Percentiles rank a stretch among this genome's conserved stretches.
Conservation (phyloP, 1,284 basidiomycete species). For the Rugosomyces carneus region DNA sequence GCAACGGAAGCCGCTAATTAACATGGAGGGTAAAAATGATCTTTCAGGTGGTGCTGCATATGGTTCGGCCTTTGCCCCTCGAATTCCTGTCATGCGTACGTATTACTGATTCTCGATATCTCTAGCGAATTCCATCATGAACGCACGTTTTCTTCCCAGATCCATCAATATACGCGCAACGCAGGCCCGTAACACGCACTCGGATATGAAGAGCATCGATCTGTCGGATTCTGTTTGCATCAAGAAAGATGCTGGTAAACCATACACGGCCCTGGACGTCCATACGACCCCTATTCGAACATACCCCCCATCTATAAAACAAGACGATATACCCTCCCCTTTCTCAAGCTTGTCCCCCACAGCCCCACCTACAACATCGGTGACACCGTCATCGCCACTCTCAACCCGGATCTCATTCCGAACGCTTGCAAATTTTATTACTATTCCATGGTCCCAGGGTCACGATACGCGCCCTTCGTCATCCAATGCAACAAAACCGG, state of each 20-base stretch:
- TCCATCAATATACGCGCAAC: slow-evolving; percentile 23
- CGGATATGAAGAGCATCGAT: slow-evolving; percentile 32
- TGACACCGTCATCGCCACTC: slow-evolving; percentile 37
- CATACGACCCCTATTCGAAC: slow-evolving; percentile 17
- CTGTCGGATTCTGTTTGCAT: slow-evolving; percentile 21
- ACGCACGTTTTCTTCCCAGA: slow-evolving; percentile 31
- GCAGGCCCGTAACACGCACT: slow-evolving; percentile 18
- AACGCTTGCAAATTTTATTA: slow-evolving; percentile 53
- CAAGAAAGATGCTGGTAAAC: slow-evolving; percentile 3
- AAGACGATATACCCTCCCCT: slow-evolving; percentile 4
- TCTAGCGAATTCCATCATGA: slow-evolving; percentile 32
- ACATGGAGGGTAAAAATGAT: slow-evolving; percentile 15
- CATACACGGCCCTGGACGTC: slow-evolving; percentile 4
- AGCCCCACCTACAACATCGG: slow-evolving; percentile 8
- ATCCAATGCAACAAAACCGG: slow-evolving; percentile 15
- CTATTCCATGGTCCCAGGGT: slow-evolving; percentile 40
- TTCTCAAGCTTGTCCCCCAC: slow-evolving; percentile 6
- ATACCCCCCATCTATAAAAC: slow-evolving; percentile 15
- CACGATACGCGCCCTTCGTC: slow-evolving; percentile 6
- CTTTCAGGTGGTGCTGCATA: slow-evolving; percentile 32
- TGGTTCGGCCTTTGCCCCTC: slow-evolving; percentile 54
- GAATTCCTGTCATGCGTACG: slow-evolving; percentile 44
- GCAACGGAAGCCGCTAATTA: slow-evolving; percentile 29
- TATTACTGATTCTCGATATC: slow-evolving; percentile 41
- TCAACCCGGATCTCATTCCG: slow-evolving; percentile 42